phyloP scores from a whole-genome alignment of 1,284 basidiomycete species.

The Ganoderma sinense region DNA sequence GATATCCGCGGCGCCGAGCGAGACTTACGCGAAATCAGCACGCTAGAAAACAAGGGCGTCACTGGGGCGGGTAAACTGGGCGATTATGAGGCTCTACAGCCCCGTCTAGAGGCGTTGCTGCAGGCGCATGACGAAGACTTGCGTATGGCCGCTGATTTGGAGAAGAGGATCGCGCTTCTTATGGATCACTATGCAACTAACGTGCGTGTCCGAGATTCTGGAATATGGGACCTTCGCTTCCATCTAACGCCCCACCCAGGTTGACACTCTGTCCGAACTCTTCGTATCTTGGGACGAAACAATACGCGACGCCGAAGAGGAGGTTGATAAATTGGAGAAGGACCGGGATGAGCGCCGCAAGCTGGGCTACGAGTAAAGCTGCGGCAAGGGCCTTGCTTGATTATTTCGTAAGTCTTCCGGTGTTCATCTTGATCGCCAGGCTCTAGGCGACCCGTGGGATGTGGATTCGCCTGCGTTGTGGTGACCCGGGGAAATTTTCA shows the following conservation, averaged over 20 bases:
- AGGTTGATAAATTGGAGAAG: constrained; percentile 60
- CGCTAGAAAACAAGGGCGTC: constrained; percentile 72
- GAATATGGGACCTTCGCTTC: neutral
- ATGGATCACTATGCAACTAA: constrained; percentile 74
- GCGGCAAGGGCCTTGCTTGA: neutral
- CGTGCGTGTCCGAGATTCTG: constrained; percentile 45
- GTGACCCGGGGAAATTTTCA: neutral
- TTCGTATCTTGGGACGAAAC: constrained; percentile 85
- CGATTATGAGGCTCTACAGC: constrained; percentile 71
- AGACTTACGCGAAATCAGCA: constrained; percentile 78
- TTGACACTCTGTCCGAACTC: constrained; percentile 78
- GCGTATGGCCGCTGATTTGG: constrained; percentile 60
- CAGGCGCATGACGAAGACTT: constrained; percentile 66
- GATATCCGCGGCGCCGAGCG: constrained; percentile 82
- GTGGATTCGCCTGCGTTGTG: neutral
- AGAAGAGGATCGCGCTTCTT: constrained; percentile 66
- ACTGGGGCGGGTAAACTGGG: constrained; percentile 73
- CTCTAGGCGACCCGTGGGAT: neutral
- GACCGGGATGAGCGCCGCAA: constrained; percentile 62
- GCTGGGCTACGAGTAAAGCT: constrained; percentile 55
- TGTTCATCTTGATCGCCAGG: constrained; percentile 11
- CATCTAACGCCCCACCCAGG: constrained; percentile 47
- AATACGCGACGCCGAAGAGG: constrained; percentile 67
- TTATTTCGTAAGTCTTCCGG: constrained; percentile 16
- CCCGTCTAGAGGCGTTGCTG: constrained; percentile 65